These are phyloP conservation scores for Pneumocystis canis DNA, from an alignment of 1,139 yeast genomes.

Conservation along the genomic window DNA sequence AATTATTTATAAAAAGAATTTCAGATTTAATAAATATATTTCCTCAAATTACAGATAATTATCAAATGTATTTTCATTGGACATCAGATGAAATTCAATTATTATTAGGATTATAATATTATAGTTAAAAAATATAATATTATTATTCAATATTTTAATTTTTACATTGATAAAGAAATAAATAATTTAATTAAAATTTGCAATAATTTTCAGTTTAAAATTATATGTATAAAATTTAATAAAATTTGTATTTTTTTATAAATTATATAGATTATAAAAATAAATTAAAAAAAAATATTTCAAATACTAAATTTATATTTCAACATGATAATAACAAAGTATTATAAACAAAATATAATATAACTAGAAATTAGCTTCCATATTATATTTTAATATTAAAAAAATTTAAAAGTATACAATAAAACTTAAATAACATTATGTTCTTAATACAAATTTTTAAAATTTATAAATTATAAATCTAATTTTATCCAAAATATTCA, in stretches of 20 bases:
- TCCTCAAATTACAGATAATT: not conserved
- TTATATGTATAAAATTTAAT: no score
- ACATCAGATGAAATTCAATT: not conserved
- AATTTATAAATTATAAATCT: not conserved
- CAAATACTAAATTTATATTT: no score
- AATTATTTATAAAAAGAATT: not conserved
- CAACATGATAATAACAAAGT: not conserved
- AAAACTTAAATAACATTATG: not conserved
- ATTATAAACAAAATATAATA: not conserved
- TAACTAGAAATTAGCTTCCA: not conserved
- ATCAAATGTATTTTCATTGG: not conserved
- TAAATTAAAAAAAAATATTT: no score
- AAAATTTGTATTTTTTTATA: no score
- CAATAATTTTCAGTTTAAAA: not conserved
- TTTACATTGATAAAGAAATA: no score
- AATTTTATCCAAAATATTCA: no score
- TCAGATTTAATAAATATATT: not conserved
- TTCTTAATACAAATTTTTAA: not conserved
- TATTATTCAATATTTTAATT: not conserved
- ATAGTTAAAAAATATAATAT: not conserved
- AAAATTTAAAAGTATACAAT: not conserved
- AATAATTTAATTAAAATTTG: not conserved
- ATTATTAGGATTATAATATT: not conserved
- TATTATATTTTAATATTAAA: not conserved
- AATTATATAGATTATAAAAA: no score